phyloP scores from a whole-genome alignment of 1,139 yeast species.

The Suhomyces guaymorum region DNA sequence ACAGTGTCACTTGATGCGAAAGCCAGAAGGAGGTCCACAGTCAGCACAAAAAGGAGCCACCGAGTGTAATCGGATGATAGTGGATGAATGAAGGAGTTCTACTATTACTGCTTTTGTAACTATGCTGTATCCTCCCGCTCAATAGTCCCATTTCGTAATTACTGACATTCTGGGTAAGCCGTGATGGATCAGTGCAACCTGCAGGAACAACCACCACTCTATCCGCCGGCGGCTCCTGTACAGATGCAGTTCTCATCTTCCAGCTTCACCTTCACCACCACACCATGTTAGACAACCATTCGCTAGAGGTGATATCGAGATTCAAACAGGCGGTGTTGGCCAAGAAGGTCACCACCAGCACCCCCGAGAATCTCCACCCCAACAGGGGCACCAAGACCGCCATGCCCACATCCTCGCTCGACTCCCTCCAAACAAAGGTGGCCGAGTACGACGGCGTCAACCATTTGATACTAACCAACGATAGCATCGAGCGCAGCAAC shows the following conservation, averaged over 20 bases:
- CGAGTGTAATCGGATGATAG: no score
- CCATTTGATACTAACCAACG: constrained; percentile 42
- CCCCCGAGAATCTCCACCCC: constrained; percentile 19
- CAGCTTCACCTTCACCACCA: background rate
- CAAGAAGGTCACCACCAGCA: constrained; percentile 11
- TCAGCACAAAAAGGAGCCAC: no score
- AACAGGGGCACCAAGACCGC: constrained; percentile 42
- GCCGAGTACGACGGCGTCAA: constrained; percentile 47
- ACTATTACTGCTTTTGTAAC: no score
- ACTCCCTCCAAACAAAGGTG: constrained; percentile 33
- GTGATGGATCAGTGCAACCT: no score
- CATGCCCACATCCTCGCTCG: constrained; percentile 21
- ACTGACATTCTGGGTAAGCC: no score
- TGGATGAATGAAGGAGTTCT: no score
- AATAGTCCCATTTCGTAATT: no score
- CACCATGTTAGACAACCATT: constrained; percentile 40
- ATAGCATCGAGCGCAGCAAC: constrained; percentile 31
- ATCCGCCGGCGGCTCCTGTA: no score
- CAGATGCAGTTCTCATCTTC: no score
- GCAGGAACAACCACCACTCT: background rate
- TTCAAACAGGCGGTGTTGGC: constrained; percentile 42
- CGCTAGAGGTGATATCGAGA: constrained; percentile 41
- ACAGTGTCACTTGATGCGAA: no score
- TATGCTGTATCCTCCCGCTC: no score
- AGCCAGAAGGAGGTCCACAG: no score